Conservation (phyloP, 306 rosid species). For the Inga laurina region DNA sequence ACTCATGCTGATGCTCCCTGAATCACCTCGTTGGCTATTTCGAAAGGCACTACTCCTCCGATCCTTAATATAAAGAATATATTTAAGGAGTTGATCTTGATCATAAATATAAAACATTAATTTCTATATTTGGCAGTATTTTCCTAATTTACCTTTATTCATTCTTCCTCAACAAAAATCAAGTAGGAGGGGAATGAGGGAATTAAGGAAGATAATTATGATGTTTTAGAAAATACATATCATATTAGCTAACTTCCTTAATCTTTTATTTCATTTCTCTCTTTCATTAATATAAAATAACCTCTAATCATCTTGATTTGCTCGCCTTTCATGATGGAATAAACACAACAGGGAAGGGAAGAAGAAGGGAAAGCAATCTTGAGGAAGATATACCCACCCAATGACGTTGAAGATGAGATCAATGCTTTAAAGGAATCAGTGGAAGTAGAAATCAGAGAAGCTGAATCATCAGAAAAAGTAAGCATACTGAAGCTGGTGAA, state of each 20-base stretch:
- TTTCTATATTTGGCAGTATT: too few species aligned
- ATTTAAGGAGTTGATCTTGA: too few species aligned
- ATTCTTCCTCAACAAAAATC: too few species aligned
- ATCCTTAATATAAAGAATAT: too few species aligned
- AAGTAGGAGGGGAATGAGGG: too few species aligned
- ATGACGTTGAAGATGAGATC: slow-evolving; percentile 52
- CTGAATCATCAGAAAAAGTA: slow-evolving; percentile 36
- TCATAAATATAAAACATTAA: too few species aligned
- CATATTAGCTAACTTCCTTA: too few species aligned
- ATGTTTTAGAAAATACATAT: too few species aligned
- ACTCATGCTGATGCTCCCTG: slow-evolving; percentile 60
- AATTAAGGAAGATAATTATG: too few species aligned
- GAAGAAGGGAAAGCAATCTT: slow-evolving; percentile 52
- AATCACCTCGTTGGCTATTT: slow-evolving; percentile 72
- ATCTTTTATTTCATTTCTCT: background rate
- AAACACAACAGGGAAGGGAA: slow-evolving; percentile 43
- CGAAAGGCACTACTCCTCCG: slow-evolving; percentile 37
- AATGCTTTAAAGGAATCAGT: slow-evolving; percentile 55
- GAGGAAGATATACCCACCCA: slow-evolving; percentile 50
- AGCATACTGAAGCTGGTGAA: slow-evolving; percentile 39
- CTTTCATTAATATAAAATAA: background rate
- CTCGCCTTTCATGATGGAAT: background rate
- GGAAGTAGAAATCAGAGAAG: slow-evolving; percentile 41
- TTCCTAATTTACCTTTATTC: too few species aligned
- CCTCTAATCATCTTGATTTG: background rate